Percentiles rank a stretch among this genome's conserved stretches.
These are phyloP conservation scores for Salvia sclarea DNA, from an alignment of 305 asterid species.

Conservation along the genomic window DNA sequence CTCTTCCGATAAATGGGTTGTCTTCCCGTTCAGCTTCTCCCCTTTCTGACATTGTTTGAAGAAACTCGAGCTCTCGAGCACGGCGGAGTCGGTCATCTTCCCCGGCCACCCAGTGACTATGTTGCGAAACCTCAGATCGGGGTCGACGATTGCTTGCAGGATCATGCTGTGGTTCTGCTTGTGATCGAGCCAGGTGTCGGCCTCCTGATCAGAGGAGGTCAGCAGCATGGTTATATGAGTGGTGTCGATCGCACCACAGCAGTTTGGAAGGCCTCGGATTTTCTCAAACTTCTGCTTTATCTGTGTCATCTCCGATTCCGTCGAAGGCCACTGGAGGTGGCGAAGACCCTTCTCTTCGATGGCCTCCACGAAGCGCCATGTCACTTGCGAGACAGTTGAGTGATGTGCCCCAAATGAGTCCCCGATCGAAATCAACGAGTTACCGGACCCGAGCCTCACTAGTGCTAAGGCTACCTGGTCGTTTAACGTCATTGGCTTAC, in stretches of 20 bases:
- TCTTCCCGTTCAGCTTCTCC: conserved; percentile 51
- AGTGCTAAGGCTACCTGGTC: conserved; percentile 91
- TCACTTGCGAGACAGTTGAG: conserved; percentile 84
- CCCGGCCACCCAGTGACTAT: conserved; percentile 86
- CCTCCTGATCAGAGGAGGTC: conserved; percentile 66
- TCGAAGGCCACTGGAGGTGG: conserved; percentile 79
- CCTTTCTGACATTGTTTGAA: conserved; percentile 59
- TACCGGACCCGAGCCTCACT: conserved; percentile 75
- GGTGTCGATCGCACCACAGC: conserved; percentile 80
- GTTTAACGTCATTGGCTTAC: conserved; percentile 64
- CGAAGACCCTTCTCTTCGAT: conserved; percentile 64
- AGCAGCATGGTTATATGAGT: conserved; percentile 74
- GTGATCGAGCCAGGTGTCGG: conserved; percentile 66
- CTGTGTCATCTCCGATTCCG: conserved; percentile 40
- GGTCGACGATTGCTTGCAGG: conserved; percentile 73
- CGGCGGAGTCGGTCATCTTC: conserved; percentile 53
- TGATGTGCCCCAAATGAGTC: conserved; percentile 81
- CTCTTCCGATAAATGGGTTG: conserved; percentile 36
- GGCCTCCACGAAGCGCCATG: conserved; percentile 95
- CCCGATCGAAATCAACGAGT: conserved; percentile 76
- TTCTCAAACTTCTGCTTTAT: conserved; percentile 64
- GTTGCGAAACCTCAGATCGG: conserved; percentile 68
- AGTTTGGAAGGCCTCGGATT: conserved; percentile 73
- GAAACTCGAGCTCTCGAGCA: conserved; percentile 59
- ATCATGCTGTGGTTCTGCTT: conserved; percentile 78